Evolutionary conservation across 2,329 filamentous ascomycete species (phyloP), one percentile per base, ranked within the genome.

Genomic region (Shiraia sp.): DNA sequence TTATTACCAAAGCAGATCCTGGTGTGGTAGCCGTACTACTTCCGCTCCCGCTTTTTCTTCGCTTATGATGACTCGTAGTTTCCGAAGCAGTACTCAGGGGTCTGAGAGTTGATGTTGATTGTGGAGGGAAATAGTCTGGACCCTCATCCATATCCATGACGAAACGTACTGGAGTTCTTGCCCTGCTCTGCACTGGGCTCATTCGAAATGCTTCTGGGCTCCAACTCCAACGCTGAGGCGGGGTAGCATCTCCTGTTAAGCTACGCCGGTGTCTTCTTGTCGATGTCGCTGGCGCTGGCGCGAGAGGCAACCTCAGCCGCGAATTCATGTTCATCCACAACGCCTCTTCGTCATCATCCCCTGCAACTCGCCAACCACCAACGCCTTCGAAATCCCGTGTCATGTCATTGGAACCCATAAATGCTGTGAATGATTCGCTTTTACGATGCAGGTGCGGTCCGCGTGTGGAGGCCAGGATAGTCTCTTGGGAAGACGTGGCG

Each of bases 271-370:
- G 68, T 15, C 65, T 55, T 15, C 55, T 51, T 10, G 49, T 55
- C 2, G 61, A 57, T n/a, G 49, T 27, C 8, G 54, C 57, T 12
- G 61, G 53, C 2, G 61, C 57, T n/a, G 49, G 28, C 8, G 54
- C 57, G 10, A 60, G 53, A 3, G 72, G 70, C 1, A 74, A 48
- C 38, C 72, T 65, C 1, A 74, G 57, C 10, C 71, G 49, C n/a
- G 64, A 66, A 39, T 74, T 74, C 50, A 73, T 71, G 40, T 65
- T 63, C 53, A 73, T 68, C 72, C 72, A 75, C 10, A 72, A 36
- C 2, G 70, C 72, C 49, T 74, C 71, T 30, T 74, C 72, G 4
- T 72, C 69, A 1, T 68, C 65, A 17, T 65, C 65, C 10, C 61
- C 64, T 3, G 65, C 47, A 12, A 68, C 56, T 31, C 66, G 55